Evolutionary conservation across 2,329 filamentous ascomycete genomes (phyloP), one percentile per base, ranked within the genome.

Genomic region (Cladophialophora immunda): DNA sequence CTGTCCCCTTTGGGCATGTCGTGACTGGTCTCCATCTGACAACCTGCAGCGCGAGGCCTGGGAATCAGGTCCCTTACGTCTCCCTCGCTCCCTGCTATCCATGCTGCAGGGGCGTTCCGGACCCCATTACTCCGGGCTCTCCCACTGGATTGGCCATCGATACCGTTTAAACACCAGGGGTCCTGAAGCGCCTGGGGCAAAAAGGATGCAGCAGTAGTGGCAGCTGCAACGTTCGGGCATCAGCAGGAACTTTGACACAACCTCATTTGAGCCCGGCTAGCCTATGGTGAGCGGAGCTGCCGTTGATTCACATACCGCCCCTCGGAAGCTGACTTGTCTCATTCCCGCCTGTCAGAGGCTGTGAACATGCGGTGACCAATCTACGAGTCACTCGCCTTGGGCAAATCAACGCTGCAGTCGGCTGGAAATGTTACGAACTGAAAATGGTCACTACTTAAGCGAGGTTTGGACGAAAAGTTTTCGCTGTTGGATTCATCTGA

Each of bases 341-440:
- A 55, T 38, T 38, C 57, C 65, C 62, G 61, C 68, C 68, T 69
- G 62, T 69, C 65, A 69, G 53, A 68, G 54, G 41, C 62, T 25
- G 58, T 50, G 57, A 69, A 69, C 65, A 63, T 67, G 62, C 68
- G 68, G 68, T 69, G 68, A 67, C 65, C 53, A 47, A 66, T 36
- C 64, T 47, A 62, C 52, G 22, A 45, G 50, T 56, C 62, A 65
- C 47, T 54, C 17, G 22, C 15, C 45, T 9, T 3, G 22, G 13
- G 45, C 45, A 50, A 50, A 50, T 50, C 45, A 50, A 19, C 30
- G n/a, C 11, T 45, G 30, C 38, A 36, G 29, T 30, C 11, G 32
- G 59, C 30, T 34, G 53, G 52, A 30, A 19, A 27, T 27, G 11
- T n/a, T 59, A 47, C 57, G 38, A 59, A 22, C 13, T 47, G 25